These are phyloP conservation scores for Chaetothyriales sp. DNA, from an alignment of 2,329 filamentous ascomycete species.

Conservation along the genomic window DNA sequence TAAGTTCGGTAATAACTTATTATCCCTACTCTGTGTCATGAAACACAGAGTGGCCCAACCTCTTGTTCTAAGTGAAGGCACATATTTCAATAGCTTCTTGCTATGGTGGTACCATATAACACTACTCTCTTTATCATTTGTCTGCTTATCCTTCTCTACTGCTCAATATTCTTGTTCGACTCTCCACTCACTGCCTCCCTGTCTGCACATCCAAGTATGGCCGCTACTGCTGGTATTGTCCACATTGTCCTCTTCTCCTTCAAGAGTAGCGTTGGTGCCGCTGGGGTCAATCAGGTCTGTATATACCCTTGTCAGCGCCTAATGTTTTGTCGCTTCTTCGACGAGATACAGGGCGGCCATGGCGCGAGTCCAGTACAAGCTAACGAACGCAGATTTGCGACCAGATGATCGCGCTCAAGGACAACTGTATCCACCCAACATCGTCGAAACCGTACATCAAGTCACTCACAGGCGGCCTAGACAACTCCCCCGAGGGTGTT, in stretches of 20 bases:
- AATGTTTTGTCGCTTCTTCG: too few species aligned
- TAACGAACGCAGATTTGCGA: slow-evolving; percentile 35
- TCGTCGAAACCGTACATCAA: slow-evolving; percentile 49
- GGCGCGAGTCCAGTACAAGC: too few species aligned
- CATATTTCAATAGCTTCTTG: not conserved
- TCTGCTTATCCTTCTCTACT: not conserved
- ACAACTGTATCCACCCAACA: slow-evolving; percentile 46
- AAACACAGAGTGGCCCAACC: too few species aligned
- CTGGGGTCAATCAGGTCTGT: not conserved
- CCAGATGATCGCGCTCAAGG: slow-evolving; percentile 43
- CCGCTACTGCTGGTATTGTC: not conserved
- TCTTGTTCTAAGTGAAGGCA: too few species aligned
- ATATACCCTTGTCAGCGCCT: not conserved
- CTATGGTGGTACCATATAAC: not conserved
- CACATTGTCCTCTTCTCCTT: not conserved
- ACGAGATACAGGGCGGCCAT: too few species aligned
- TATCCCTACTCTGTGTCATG: too few species aligned
- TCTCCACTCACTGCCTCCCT: too few species aligned
- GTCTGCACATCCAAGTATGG: not conserved
- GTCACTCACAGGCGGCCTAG: slow-evolving; percentile 43
- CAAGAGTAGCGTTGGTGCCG: not conserved
- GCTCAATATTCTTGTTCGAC: not conserved
- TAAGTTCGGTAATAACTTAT: too few species aligned
- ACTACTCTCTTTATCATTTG: not conserved
- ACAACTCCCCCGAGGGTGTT: slow-evolving; percentile 48